Evolutionary conservation across 148 eudicot species (phyloP).

Genomic region (Fagopyrum tataricum): DNA sequence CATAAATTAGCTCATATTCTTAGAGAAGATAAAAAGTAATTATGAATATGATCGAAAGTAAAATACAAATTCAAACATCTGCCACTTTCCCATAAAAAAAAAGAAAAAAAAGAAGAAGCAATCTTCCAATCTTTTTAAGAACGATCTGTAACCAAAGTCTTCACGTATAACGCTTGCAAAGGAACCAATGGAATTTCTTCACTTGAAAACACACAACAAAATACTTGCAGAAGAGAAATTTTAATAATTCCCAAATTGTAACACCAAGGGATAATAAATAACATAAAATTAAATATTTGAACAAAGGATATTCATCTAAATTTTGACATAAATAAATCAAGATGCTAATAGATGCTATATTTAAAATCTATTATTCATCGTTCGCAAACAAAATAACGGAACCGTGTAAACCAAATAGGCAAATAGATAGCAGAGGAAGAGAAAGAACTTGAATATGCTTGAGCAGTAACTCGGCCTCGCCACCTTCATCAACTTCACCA

Average conservation of each 20-base stretch:
- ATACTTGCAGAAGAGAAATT: not conserved
- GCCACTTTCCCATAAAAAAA: not conserved
- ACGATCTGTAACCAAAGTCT: not conserved
- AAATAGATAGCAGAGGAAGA: constrained; percentile 11
- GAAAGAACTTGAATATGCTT: constrained; percentile 12
- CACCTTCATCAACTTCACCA: constrained; percentile 15
- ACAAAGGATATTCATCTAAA: not conserved
- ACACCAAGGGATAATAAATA: not conserved
- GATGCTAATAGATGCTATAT: not conserved
- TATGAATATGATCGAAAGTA: not conserved
- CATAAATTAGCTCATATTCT: not conserved
- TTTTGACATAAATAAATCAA: not conserved
- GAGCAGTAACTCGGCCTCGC: constrained; percentile 21
- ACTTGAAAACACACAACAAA: not conserved
- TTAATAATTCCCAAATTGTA: not conserved
- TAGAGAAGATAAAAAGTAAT: not conserved
- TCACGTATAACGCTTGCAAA: not conserved
- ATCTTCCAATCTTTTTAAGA: not conserved
- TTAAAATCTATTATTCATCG: not conserved
- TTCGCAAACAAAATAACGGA: not conserved
- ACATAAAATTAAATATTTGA: not conserved
- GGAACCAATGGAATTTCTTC: not conserved
- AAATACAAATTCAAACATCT: not conserved
- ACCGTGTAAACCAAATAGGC: not conserved
- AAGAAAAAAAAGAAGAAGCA: too few species aligned